Conservation (phyloP, 2,329 filamentous ascomycete genomes). For the Zymoseptoria passerinii region DNA sequence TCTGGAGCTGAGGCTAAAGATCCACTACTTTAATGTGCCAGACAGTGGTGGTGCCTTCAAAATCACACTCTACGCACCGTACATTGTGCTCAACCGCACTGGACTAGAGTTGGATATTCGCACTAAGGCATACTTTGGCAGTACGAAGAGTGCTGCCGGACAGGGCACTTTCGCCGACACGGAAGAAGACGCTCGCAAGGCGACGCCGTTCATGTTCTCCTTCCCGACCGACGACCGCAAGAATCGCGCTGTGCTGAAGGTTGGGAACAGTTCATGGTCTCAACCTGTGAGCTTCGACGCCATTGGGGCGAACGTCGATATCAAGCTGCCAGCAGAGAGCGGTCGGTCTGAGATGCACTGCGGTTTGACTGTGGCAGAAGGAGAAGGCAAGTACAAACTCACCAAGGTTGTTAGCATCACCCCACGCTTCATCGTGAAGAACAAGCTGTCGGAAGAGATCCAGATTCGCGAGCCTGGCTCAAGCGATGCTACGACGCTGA, state of each 20-base stretch:
- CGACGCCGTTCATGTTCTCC: slow-evolving; percentile 92
- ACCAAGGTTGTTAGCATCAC: slow-evolving; percentile 91
- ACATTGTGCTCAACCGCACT: slow-evolving; percentile 91
- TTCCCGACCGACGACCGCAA: slow-evolving; percentile 81
- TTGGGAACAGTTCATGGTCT: slow-evolving; percentile 90
- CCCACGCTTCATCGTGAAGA: slow-evolving; percentile 88
- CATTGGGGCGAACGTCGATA: slow-evolving; percentile 85
- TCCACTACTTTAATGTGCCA: slow-evolving; percentile 86
- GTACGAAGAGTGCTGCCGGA: slow-evolving; percentile 73
- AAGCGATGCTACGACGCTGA: slow-evolving; percentile 70
- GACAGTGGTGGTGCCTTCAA: slow-evolving; percentile 93
- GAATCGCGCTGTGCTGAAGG: slow-evolving; percentile 79
- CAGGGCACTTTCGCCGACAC: slow-evolving; percentile 56
- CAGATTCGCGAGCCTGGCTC: slow-evolving; percentile 88
- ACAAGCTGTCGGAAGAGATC: slow-evolving; percentile 81
- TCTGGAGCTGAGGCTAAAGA: slow-evolving; percentile 66
- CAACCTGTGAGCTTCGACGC: slow-evolving; percentile 97
- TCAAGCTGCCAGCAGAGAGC: slow-evolving; percentile 66
- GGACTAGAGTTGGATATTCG: slow-evolving; percentile 80
- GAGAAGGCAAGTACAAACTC: slow-evolving; percentile 95
- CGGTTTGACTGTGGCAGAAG: slow-evolving; percentile 79
- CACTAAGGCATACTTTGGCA: slow-evolving; percentile 80
- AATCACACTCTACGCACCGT: slow-evolving; percentile 89
- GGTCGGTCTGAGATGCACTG: slow-evolving; percentile 78
- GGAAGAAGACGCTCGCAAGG: slow-evolving; percentile 56